Evolutionary conservation across 1,284 basidiomycete species (phyloP).

Genomic region (Cryptococcus depauperatus): DNA sequence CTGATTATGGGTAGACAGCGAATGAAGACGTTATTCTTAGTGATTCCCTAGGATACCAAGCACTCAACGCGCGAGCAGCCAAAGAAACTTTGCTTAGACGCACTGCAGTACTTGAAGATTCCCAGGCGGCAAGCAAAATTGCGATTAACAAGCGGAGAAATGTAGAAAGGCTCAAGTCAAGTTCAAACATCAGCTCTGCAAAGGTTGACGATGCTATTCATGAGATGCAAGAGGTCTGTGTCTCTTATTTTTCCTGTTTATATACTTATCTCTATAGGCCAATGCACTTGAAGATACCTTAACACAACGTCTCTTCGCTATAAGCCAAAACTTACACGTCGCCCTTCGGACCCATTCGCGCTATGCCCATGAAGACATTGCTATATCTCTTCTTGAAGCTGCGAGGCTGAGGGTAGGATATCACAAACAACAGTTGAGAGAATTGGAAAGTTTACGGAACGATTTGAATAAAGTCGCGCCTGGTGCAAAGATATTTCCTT

Average conservation of each 20-base stretch:
- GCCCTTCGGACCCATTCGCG: conserved; percentile 73
- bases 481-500: too few relatives aligned
- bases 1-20: conserved; percentile 50
- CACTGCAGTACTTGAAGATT: conserved; percentile 80
- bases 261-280: conserved; percentile 49
- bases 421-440: conserved; percentile 74
- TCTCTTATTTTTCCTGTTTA: neutral
- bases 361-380: conserved; percentile 79
- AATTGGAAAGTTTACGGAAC: conserved; percentile 71
- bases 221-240: conserved; percentile 78
- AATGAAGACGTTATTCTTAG: conserved; percentile 87
- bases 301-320: conserved; percentile 70
- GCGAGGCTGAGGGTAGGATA: conserved; percentile 82
- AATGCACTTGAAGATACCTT: conserved; percentile 76
- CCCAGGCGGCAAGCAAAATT: conserved; percentile 78
- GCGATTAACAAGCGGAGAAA: conserved; percentile 83
- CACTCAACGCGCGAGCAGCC: conserved; percentile 84
- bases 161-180: conserved; percentile 82
- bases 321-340: conserved; percentile 80
- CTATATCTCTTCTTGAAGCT: conserved; percentile 78
- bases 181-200: conserved; percentile 72
- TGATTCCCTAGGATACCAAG: conserved; percentile 86
- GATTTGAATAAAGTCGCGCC: conserved; percentile 52
- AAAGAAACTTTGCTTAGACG: conserved; percentile 84
- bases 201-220: conserved; percentile 87